Evolutionary conservation across 2,329 filamentous ascomycete genomes (phyloP).

Genomic region (Hypocrella siamensis): DNA sequence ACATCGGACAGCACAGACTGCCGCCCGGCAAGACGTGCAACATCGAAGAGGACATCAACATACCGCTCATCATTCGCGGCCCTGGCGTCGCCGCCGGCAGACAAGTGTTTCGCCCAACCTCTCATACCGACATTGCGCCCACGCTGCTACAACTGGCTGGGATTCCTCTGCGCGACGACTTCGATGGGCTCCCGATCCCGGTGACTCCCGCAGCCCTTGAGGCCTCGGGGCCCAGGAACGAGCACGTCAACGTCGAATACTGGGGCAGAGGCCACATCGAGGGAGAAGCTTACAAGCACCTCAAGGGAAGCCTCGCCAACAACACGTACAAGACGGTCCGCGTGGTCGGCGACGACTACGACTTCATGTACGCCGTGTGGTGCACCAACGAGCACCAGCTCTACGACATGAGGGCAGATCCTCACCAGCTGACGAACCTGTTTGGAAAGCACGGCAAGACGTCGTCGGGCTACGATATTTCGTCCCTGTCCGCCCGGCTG

Average conservation of each 20-base stretch:
- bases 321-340: conserved; percentile 48
- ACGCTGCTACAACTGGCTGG: conserved; percentile 35
- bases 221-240: conserved; percentile 16
- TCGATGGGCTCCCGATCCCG: conserved; percentile 40
- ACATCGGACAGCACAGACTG: conserved; percentile 42
- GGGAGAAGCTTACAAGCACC: conserved; percentile 12
- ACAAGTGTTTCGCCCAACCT: conserved; percentile 30
- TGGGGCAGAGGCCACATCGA: conserved; percentile 31
- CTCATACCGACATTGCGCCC: conserved; percentile 48
- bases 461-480: conserved; percentile 14
- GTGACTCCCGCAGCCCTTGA: conserved; percentile 13
- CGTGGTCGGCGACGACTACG: conserved; percentile 37
- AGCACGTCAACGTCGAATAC: conserved; percentile 43
- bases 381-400: conserved; percentile 52
- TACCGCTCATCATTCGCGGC: conserved; percentile 40
- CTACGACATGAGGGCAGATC: conserved; percentile 44
- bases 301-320: conserved; percentile 11
- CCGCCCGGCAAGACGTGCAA: conserved; percentile 41
- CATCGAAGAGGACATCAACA: conserved; percentile 43
- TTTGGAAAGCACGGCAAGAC: conserved; percentile 7
- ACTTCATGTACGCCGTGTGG: conserved; percentile 45
- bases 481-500: conserved; percentile 31
- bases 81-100: conserved; percentile 29
- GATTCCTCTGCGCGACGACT: conserved; percentile 26
- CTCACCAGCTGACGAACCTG: conserved; percentile 33